Conservation (phyloP, 2,329 filamentous ascomycete species). For the Curvularia sp. region DNA sequence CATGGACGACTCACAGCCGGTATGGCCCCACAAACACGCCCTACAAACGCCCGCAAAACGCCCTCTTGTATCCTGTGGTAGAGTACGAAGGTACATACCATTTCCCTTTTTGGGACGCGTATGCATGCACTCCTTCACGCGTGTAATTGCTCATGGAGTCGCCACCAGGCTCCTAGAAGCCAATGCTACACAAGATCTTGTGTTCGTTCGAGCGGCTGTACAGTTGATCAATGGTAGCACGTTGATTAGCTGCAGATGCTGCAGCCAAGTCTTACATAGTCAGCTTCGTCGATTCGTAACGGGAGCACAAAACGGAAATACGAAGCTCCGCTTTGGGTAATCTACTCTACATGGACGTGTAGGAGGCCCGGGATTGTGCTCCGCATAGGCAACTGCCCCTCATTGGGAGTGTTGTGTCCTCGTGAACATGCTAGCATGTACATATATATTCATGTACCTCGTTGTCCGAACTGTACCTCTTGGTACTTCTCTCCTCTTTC, state of each 20-base stretch:
- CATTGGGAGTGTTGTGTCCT: background rate
- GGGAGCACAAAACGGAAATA: background rate
- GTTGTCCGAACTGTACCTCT: background rate
- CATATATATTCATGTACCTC: background rate
- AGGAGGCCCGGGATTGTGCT: background rate
- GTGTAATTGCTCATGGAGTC: background rate
- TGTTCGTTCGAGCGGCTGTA: background rate
- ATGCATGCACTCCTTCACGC: background rate
- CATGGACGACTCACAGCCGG: background rate
- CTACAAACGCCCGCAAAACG: background rate
- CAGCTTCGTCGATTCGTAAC: background rate
- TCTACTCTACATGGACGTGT: background rate
- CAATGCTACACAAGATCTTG: background rate
- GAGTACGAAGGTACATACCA: background rate
- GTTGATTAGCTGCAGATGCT: background rate
- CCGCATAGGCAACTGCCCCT: background rate
- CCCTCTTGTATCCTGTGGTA: background rate
- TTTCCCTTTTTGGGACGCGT: slow-evolving; percentile 7
- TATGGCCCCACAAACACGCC: background rate
- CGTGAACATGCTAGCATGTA: background rate
- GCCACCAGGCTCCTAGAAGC: background rate
- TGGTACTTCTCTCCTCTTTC: background rate
- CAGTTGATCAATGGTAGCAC: background rate
- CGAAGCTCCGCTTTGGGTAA: background rate
- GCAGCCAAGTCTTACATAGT: background rate